Percentiles rank a stretch among this genome's conserved stretches.
Evolutionary conservation across 2,329 filamentous ascomycete genomes (phyloP).

Genomic region (Monilinia vaccinii-corymbosi): DNA sequence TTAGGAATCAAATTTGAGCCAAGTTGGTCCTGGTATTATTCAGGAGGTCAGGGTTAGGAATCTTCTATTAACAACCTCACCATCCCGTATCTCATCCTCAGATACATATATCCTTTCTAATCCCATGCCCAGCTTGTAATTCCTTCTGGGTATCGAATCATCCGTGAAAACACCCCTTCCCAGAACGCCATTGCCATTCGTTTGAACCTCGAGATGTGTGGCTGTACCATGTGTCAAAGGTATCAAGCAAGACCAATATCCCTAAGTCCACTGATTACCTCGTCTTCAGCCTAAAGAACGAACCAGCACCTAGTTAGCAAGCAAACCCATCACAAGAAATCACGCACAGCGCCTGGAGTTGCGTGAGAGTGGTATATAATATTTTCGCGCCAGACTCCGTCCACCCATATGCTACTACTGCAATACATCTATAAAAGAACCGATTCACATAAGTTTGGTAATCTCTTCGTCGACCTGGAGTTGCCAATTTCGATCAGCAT

Average conservation of each 20-base stretch:
- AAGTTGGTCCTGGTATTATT: too few species aligned
- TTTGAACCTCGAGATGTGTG: too few species aligned
- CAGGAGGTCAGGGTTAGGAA: neutral
- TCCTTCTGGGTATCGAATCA: slow-evolving; percentile 1
- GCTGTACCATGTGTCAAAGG: neutral
- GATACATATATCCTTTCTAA: neutral
- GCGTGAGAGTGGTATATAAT: slow-evolving; percentile 10
- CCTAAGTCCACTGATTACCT: slow-evolving; percentile 1
- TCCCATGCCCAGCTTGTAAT: neutral
- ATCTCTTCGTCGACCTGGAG: slow-evolving; percentile 31
- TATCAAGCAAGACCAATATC: slow-evolving; percentile 8
- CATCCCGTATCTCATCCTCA: neutral
- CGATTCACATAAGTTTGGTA: slow-evolving; percentile 31
- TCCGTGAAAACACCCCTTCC: neutral
- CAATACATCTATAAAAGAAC: slow-evolving; percentile 16
- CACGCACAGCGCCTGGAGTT: neutral
- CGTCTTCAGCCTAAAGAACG: slow-evolving; percentile 9
- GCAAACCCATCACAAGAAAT: slow-evolving; percentile 6
- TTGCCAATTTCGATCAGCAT: slow-evolving; percentile 23
- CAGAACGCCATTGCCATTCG: neutral
- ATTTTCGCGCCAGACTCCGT: slow-evolving; percentile 18
- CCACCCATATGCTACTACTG: slow-evolving; percentile 9
- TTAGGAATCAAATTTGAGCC: neutral
- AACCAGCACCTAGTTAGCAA: slow-evolving; percentile 6
- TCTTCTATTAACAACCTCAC: neutral